phyloP scores from a whole-genome alignment of 1,284 basidiomycete genomes.

The Golubevia pallescens region DNA sequence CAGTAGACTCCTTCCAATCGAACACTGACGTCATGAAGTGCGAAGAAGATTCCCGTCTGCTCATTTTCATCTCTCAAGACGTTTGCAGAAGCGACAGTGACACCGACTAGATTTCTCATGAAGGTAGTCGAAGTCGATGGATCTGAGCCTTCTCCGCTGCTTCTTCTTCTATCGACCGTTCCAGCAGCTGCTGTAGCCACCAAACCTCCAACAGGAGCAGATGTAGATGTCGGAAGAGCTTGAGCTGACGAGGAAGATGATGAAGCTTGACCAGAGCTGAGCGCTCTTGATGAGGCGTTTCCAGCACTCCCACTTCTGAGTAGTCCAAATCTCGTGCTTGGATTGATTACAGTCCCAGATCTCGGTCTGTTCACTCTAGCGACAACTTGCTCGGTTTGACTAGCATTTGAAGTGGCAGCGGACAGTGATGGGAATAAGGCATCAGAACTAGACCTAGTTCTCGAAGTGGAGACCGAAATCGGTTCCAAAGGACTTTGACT shows the following conservation, averaged over 20 bases:
- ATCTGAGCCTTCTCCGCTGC: not conserved
- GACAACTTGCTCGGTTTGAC: too few relatives aligned
- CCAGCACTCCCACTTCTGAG: not conserved
- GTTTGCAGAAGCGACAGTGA: constrained; percentile 47
- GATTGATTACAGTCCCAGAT: not conserved
- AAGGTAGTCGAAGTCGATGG: constrained; percentile 10
- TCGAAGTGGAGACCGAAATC: not conserved
- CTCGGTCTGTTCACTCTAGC: too few relatives aligned
- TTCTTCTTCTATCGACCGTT: not conserved
- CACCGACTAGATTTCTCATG: constrained; percentile 50
- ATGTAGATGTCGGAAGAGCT: not conserved
- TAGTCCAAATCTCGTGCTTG: not conserved
- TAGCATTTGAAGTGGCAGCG: too few relatives aligned
- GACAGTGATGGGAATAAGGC: not conserved
- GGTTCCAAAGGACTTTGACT: not conserved
- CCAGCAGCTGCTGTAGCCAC: not conserved
- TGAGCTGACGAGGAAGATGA: not conserved
- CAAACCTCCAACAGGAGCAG: not conserved
- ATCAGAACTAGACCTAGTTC: not conserved
- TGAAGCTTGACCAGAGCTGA: not conserved
- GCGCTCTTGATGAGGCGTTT: too few relatives aligned
- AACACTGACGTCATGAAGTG: constrained; percentile 51
- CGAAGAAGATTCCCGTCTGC: constrained; percentile 49
- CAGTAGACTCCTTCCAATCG: constrained; percentile 50
- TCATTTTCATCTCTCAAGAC: constrained; percentile 47